phyloP scores from a whole-genome alignment of 23 red algal genomes.

The Gracilariopsis chorda region DNA sequence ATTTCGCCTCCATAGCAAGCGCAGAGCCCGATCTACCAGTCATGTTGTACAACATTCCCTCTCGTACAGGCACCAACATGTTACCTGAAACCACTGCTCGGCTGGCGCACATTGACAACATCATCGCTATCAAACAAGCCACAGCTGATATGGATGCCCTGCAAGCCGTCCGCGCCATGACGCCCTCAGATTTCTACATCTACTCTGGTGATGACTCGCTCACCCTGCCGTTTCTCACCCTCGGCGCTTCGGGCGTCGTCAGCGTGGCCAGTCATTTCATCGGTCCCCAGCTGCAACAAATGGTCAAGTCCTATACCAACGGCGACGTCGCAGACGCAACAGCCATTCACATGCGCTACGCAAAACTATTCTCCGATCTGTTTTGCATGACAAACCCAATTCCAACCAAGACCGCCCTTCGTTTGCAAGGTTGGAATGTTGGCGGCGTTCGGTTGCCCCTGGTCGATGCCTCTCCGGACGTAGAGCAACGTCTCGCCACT shows the following conservation, averaged over 20 bases:
- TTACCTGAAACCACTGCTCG: constrained; percentile 63
- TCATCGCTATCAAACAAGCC: constrained; percentile 92
- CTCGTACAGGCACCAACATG: constrained; percentile 91
- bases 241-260: constrained; percentile 92
- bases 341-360: constrained; percentile 79
- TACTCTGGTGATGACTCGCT: constrained; percentile 96
- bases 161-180: constrained; percentile 65
- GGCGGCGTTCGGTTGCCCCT: constrained; percentile 87
- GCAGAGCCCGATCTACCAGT: constrained; percentile 93
- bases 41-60: constrained; percentile 99
- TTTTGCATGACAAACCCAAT: constrained; percentile 99
- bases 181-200: constrained; percentile 71
- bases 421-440: constrained; percentile 90
- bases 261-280: constrained; percentile 96
- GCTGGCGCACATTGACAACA: constrained; percentile 76
- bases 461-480: constrained; percentile 76
- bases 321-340: constrained; percentile 75
- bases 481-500: constrained; percentile 60
- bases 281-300: constrained; percentile 75
- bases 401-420: constrained; percentile 92
- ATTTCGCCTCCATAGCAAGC: constrained; percentile 88
- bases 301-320: constrained; percentile 59
- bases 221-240: constrained; percentile 81
- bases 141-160: constrained; percentile 86
- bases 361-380: constrained; percentile 83